Conservation (phyloP, 768 basidiomycete species). For the Candolleomyces aberdarensis region DNA sequence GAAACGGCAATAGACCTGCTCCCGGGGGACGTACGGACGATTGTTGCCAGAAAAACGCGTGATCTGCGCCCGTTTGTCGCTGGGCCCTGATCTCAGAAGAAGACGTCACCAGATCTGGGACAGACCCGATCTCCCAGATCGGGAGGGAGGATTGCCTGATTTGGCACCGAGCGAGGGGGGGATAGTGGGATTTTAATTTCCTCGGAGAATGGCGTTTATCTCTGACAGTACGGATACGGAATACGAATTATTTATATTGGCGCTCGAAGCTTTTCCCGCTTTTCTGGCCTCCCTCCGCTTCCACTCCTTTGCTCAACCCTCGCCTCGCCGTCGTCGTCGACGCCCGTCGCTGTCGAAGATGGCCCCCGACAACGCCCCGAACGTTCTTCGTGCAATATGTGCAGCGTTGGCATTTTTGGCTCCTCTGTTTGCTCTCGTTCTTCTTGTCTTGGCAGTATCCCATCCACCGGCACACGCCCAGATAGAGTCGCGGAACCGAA, state of each 20-base stretch:
- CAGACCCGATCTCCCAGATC: slow-evolving; percentile 3
- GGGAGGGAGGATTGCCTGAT: slow-evolving; percentile 4
- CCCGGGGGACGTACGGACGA: not conserved
- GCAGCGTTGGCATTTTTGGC: slow-evolving; percentile 7
- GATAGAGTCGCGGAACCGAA: not conserved
- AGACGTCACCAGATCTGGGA: slow-evolving; percentile 2
- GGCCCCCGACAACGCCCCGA: slow-evolving; percentile 3
- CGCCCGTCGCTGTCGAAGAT: slow-evolving; percentile 1
- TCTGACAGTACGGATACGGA: slow-evolving; percentile 1
- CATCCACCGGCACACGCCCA: slow-evolving; percentile 6
- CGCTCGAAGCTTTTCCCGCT: not conserved
- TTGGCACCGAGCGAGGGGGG: not conserved
- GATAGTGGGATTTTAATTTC: slow-evolving; percentile 9
- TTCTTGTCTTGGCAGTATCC: slow-evolving; percentile 3
- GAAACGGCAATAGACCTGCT: not conserved
- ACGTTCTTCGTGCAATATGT: slow-evolving; percentile 6
- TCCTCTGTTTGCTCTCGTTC: slow-evolving; percentile 8
- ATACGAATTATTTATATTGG: slow-evolving; percentile 4
- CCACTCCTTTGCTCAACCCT: not conserved
- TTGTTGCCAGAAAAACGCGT: not conserved
- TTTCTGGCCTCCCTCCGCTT: not conserved
- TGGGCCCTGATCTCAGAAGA: slow-evolving; percentile 13
- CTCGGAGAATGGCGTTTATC: slow-evolving; percentile 3
- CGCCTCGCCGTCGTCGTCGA: slow-evolving; percentile 6
- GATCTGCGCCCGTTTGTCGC: slow-evolving; percentile 11